A percentile compares a stretch with the other conserved stretches of the same genome.
Evolutionary conservation across 2,329 filamentous ascomycete genomes (phyloP).

Genomic region (Nannizziopsis arthrosporioides): DNA sequence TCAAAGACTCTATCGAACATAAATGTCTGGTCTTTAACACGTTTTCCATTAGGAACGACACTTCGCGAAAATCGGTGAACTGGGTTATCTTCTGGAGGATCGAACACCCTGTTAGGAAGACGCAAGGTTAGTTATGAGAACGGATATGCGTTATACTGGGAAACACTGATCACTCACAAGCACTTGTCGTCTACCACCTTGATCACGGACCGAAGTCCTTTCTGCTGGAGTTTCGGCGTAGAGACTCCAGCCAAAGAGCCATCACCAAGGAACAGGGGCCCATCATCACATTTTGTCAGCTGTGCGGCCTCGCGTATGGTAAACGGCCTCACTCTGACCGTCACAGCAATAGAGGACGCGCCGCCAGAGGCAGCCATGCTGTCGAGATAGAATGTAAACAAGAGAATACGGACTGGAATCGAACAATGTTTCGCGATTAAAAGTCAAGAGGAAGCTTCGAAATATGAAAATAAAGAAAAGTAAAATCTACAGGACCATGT

Average conservation of each 20-base stretch:
- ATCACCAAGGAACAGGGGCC: constrained; percentile 86
- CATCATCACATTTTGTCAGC: constrained; percentile 63
- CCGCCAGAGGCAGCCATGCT: constrained; percentile 34
- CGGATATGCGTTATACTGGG: background rate
- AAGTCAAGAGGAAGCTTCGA: background rate
- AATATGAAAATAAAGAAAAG: constrained; percentile 7
- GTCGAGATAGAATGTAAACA: constrained; percentile 6
- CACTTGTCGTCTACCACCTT: constrained; percentile 95
- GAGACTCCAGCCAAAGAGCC: constrained; percentile 83
- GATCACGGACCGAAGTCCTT: constrained; percentile 80
- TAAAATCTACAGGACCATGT: constrained; percentile 4
- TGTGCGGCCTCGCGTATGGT: constrained; percentile 90
- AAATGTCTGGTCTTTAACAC: constrained; percentile 94
- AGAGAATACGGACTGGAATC: background rate
- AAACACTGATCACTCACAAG: constrained; percentile 52
- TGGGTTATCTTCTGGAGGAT: constrained; percentile 88
- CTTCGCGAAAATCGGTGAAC: constrained; percentile 77
- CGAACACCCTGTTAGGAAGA: constrained; percentile 64
- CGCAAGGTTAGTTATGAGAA: constrained; percentile 15
- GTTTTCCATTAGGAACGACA: constrained; percentile 71
- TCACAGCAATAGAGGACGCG: constrained; percentile 41
- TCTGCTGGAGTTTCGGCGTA: constrained; percentile 69
- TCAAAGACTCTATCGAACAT: constrained; percentile 95
- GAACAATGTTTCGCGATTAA: background rate
- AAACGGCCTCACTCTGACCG: constrained; percentile 53